Evolutionary conservation across 2,329 filamentous ascomycete species (phyloP).

Genomic region (Aspergillus tanneri): DNA sequence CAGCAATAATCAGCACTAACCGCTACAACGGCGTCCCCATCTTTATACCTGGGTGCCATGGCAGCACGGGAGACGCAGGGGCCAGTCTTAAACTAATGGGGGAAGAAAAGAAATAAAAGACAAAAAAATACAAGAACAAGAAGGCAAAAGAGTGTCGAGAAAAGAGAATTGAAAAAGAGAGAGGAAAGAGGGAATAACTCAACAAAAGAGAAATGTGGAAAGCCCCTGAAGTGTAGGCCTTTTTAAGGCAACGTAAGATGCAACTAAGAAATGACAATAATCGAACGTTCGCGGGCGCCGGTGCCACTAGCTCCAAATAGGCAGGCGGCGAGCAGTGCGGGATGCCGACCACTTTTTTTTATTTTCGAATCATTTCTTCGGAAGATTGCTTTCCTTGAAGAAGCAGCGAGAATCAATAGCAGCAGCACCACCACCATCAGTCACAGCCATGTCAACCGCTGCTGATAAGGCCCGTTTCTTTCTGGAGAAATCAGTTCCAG

Average conservation of each 20-base stretch:
- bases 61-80: slow-evolving; percentile 28
- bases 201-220: slow-evolving; percentile 18
- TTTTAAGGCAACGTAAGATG: slow-evolving; percentile 28
- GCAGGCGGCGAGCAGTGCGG: slow-evolving; percentile 25
- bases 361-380: neutral
- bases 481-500: slow-evolving; percentile 86
- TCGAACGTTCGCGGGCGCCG: slow-evolving; percentile 18
- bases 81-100: slow-evolving; percentile 16
- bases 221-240: slow-evolving; percentile 30
- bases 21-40: slow-evolving; percentile 61
- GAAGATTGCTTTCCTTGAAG: neutral
- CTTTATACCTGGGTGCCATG: slow-evolving; percentile 63
- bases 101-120: slow-evolving; percentile 16
- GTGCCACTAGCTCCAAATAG: slow-evolving; percentile 16
- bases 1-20: slow-evolving; percentile 42
- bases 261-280: slow-evolving; percentile 18
- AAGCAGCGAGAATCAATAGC: slow-evolving; percentile 1
- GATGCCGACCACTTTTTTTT: slow-evolving; percentile 36
- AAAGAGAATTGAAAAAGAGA: slow-evolving; percentile 21
- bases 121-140: slow-evolving; percentile 21
- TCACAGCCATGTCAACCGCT: slow-evolving; percentile 68
- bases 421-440: too few relatives aligned
- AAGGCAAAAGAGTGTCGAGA: slow-evolving; percentile 25
- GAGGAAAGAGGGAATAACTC: slow-evolving; percentile 24
- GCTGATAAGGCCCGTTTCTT: slow-evolving; percentile 95